Percentiles rank a stretch among this genome's conserved stretches.
These are phyloP conservation scores for Bipolaris zeicola DNA, from an alignment of 2,329 filamentous ascomycete genomes.

Conservation along the genomic window DNA sequence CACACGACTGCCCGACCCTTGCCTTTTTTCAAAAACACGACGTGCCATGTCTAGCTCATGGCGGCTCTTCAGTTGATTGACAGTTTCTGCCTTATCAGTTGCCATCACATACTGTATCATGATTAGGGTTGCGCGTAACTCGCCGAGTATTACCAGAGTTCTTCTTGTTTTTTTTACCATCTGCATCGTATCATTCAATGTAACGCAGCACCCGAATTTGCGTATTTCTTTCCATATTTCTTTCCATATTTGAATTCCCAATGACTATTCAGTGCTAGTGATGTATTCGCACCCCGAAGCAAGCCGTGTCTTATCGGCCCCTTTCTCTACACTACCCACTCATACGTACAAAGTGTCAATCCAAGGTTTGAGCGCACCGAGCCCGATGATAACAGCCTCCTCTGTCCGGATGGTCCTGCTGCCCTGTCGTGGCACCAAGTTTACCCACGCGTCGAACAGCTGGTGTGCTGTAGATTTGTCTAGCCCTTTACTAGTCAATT, in stretches of 20 bases:
- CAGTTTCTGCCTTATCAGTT: too few relatives aligned
- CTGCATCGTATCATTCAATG: too few relatives aligned
- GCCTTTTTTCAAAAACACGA: too few relatives aligned
- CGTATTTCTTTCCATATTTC: background rate
- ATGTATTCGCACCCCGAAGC: background rate
- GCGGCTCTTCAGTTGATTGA: too few relatives aligned
- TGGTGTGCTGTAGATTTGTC: conserved; percentile 67
- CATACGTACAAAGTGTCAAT: conserved; percentile 30
- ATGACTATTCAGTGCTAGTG: background rate
- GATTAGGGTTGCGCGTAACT: too few relatives aligned
- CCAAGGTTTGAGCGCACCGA: conserved; percentile 67
- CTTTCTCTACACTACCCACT: background rate
- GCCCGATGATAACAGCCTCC: conserved; percentile 78
- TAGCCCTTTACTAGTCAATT: conserved; percentile 66
- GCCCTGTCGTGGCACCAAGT: conserved; percentile 79
- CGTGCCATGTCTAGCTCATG: too few relatives aligned
- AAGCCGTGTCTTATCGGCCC: too few relatives aligned
- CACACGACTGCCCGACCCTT: too few relatives aligned
- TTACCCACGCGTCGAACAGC: conserved; percentile 84
- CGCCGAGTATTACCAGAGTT: too few relatives aligned
- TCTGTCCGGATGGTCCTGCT: conserved; percentile 83
- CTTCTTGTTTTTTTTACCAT: too few relatives aligned
- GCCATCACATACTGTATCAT: too few relatives aligned
- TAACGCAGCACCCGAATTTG: background rate
- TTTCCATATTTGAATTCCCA: background rate